phyloP scores from a whole-genome alignment of 768 basidiomycete genomes.

The Pulveroboletus sp. region DNA sequence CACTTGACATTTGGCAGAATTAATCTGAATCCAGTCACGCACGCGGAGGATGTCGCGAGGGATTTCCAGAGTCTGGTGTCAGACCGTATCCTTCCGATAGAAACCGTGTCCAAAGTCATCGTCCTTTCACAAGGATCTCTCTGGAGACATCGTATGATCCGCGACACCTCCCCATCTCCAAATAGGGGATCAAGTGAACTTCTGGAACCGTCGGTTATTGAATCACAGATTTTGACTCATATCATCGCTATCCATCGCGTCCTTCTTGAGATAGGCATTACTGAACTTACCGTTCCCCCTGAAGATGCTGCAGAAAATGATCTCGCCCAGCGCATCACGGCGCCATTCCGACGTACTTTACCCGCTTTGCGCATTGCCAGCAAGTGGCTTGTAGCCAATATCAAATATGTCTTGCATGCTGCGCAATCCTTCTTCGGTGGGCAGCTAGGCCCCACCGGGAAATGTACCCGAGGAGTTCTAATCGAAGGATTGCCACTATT shows the following conservation, averaged over 20 bases:
- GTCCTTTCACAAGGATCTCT: slow-evolving; percentile 76
- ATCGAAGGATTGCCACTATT: slow-evolving; percentile 47
- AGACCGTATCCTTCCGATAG: slow-evolving; percentile 67
- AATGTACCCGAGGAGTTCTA: slow-evolving; percentile 17
- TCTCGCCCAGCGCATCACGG: slow-evolving; percentile 80
- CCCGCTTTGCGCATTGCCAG: slow-evolving; percentile 83
- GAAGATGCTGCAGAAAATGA: slow-evolving; percentile 53
- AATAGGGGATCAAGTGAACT: slow-evolving; percentile 24
- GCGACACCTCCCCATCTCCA: slow-evolving; percentile 37
- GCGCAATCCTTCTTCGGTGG: slow-evolving; percentile 30
- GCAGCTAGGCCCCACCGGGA: slow-evolving; percentile 7
- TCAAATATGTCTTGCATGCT: slow-evolving; percentile 57
- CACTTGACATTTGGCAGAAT: slow-evolving; percentile 6
- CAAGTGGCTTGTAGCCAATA: slow-evolving; percentile 84
- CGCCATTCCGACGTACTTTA: slow-evolving; percentile 77
- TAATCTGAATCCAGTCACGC: slow-evolving; percentile 46
- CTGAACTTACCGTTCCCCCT: slow-evolving; percentile 54
- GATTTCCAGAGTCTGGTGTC: slow-evolving; percentile 61
- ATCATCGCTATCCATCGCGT: slow-evolving; percentile 59
- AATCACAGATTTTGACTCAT: slow-evolving; percentile 65
- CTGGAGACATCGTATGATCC: slow-evolving; percentile 80
- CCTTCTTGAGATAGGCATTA: slow-evolving; percentile 61
- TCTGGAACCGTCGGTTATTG: slow-evolving; percentile 39
- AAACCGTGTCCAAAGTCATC: slow-evolving; percentile 70
- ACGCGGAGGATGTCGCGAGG: slow-evolving; percentile 45